Percentiles rank a stretch among this genome's conserved stretches.
Evolutionary conservation across 441 rosid species (phyloP).

Genomic region (Breynia disticha): DNA sequence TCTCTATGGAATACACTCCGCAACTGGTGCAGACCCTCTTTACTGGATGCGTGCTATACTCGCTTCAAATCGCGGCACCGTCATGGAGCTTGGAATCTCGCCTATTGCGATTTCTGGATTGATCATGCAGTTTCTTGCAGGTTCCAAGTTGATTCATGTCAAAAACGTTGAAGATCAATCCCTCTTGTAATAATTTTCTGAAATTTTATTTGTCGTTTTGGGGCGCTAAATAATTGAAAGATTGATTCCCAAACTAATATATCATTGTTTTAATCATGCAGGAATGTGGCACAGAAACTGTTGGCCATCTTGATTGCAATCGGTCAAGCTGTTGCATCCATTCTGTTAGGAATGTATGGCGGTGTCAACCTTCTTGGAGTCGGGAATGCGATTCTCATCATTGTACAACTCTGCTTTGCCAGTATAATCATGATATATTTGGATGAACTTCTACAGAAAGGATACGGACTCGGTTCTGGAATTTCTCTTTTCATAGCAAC

Average conservation of each 20-base stretch:
- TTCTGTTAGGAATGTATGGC: slow-evolving; percentile 86
- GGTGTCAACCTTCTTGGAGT: slow-evolving; percentile 76
- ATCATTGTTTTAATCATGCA: slow-evolving; percentile 14
- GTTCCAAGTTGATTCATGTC: slow-evolving; percentile 71
- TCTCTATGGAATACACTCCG: slow-evolving; percentile 70
- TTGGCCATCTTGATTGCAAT: slow-evolving; percentile 70
- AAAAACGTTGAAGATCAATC: slow-evolving; percentile 86
- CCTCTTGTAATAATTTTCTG: slow-evolving; percentile 39
- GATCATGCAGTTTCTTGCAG: slow-evolving; percentile 75
- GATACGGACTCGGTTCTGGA: slow-evolving; percentile 90
- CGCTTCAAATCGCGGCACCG: slow-evolving; percentile 80
- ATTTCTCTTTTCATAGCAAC: slow-evolving; percentile 92
- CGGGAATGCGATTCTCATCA: slow-evolving; percentile 83
- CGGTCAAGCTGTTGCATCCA: slow-evolving; percentile 86
- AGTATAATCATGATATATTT: slow-evolving; percentile 76
- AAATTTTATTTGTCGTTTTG: background rate
- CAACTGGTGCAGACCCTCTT: slow-evolving; percentile 83
- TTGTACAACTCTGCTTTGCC: slow-evolving; percentile 83
- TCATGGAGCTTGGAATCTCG: slow-evolving; percentile 89
- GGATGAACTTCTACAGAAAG: slow-evolving; percentile 86
- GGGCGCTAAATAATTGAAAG: background rate
- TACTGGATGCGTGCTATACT: slow-evolving; percentile 89
- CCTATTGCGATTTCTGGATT: slow-evolving; percentile 81
- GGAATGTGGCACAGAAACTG: slow-evolving; percentile 79
- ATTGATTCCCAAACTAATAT: background rate